These are phyloP conservation scores for Liquidambar formosana DNA, from an alignment of 164 flowering plant genomes.

Conservation along the genomic window DNA sequence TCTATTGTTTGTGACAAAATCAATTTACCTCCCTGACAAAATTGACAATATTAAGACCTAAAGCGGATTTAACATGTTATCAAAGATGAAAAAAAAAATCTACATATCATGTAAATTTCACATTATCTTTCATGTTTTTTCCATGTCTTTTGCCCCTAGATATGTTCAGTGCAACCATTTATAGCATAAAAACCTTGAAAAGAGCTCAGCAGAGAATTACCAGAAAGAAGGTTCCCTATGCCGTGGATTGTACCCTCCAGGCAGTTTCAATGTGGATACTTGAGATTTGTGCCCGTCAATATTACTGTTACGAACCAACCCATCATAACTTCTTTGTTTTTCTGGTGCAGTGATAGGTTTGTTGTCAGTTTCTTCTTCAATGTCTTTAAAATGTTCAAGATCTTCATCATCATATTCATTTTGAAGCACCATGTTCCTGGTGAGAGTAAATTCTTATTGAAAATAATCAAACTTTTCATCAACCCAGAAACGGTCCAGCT, in stretches of 20 bases:
- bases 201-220: slow-evolving; percentile 30
- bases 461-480: background rate
- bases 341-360: slow-evolving; percentile 16
- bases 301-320: slow-evolving; percentile 9
- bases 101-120: too few relatives aligned
- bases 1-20: too few relatives aligned
- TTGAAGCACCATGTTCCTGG: slow-evolving; percentile 83
- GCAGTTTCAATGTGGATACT: slow-evolving; percentile 38
- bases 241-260: slow-evolving; percentile 81
- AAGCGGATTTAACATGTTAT: too few relatives aligned
- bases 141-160: too few relatives aligned
- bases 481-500: background rate
- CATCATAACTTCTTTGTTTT: slow-evolving; percentile 15
- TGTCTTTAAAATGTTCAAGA: slow-evolving; percentile 88
- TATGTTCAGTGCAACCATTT: background rate
- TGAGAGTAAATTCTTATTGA: background rate
- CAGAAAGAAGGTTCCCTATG: slow-evolving; percentile 90
- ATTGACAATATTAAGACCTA: too few relatives aligned
- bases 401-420: slow-evolving; percentile 90
- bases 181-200: slow-evolving; percentile 4
- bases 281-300: slow-evolving; percentile 19
- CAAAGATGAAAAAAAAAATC: too few relatives aligned
- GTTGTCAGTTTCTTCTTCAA: slow-evolving; percentile 54
- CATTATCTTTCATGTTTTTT: too few relatives aligned
- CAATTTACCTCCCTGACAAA: too few relatives aligned